Evolutionary conservation across 2,329 filamentous ascomycete species (phyloP).

Genomic region (Aureobasidium musti): DNA sequence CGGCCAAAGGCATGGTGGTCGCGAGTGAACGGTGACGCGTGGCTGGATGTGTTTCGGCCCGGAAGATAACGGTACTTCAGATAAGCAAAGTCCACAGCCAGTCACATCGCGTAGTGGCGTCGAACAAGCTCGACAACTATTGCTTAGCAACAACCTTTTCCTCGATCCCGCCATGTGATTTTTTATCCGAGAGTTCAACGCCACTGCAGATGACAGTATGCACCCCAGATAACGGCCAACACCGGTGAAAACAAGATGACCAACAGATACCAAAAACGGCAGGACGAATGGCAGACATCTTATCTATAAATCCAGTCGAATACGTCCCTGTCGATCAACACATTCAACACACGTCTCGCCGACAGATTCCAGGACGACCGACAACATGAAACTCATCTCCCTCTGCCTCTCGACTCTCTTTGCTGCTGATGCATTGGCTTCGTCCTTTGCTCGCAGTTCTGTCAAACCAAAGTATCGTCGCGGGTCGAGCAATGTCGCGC

Average conservation of each 20-base stretch:
- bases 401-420: constrained; percentile 1
- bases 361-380: not conserved
- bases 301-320: not conserved
- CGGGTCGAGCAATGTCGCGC: not conserved
- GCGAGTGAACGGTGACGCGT: too few relatives aligned
- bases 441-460: constrained; percentile 2
- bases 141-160: not conserved
- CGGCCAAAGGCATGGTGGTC: too few relatives aligned
- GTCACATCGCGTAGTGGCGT: constrained; percentile 4
- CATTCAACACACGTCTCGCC: not conserved
- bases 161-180: not conserved
- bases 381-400: not conserved
- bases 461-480: not conserved
- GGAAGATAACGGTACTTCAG: not conserved
- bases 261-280: not conserved
- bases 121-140: not conserved
- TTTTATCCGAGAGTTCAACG: too few relatives aligned
- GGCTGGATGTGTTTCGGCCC: too few relatives aligned
- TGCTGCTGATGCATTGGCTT: constrained; percentile 10
- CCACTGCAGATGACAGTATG: not conserved
- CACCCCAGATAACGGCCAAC: constrained; percentile 2
- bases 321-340: not conserved
- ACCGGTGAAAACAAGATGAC: not conserved
- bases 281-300: not conserved
- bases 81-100: not conserved